Base-by-base conservation (phyloP, 768 basidiomycete species). In the Auricularia heimuer region DNA sequence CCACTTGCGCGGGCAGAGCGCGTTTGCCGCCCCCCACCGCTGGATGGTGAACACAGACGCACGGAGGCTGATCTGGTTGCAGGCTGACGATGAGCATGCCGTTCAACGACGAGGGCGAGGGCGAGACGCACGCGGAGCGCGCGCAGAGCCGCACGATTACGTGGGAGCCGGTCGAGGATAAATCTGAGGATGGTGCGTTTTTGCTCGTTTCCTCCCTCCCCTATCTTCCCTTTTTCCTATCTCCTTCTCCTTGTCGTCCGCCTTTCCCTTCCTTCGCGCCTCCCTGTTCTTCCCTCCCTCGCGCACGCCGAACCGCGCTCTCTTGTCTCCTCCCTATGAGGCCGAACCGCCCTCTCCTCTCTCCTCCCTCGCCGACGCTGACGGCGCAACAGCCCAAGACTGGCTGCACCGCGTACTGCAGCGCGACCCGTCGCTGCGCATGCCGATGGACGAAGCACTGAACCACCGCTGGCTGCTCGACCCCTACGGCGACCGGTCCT, bases 61-160 rank as follows among this genome's bases (percentile, higher is more conserved):
- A 29, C 29, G 1, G 29, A 29, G 29, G 65, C 66, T 51, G 29
- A 62, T 21, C 54, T 3, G 61, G 63, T 54, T 58, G 65, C 68
- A 92, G 90, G 90, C 74, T 94, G 51, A 87, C 89, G 0, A 88
- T 89, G 71, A 71, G 84, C 0, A 84, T 81, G 39, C 93, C 94
- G 0, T 96, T 98, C 76, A 79, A 88, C 42, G 92, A 94, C 67
- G 85, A 91, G 42, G 84, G 84, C n/a, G 76, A 75, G 77, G 81
- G 34, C 75, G 77, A 2, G 85, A 86, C 63, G 78, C 94, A 47
- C 83, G 83, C 61, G 76, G 82, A 60, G n/a, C 83, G 88, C 4
- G 86, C 91, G 62, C 71, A 77, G 3, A 75, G 76, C 24, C 85
- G 90, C 3, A 73, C 64, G 3, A 82, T 92, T 45, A 87, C 93